These are phyloP conservation scores for Chytriomyces confervae DNA, from an alignment of 192 early-diverging fungal genomes.

Conservation along the genomic window DNA sequence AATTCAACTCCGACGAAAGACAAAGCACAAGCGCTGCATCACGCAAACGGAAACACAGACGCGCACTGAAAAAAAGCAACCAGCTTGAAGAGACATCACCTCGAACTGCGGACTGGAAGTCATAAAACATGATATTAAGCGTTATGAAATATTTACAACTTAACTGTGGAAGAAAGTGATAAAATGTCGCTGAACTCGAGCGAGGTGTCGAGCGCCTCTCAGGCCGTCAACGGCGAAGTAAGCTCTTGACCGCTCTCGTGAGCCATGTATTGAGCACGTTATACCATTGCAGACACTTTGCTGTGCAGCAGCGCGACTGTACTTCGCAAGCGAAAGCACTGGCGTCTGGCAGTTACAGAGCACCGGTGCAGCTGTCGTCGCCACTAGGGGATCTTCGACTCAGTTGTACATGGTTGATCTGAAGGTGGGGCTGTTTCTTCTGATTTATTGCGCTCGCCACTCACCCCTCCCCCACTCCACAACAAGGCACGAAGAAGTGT, in stretches of 20 bases:
- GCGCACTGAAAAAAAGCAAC: no score
- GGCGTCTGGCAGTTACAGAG: slow-evolving; percentile 41
- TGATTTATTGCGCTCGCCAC: background rate
- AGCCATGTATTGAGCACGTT: no score
- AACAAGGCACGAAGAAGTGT: slow-evolving; percentile 9
- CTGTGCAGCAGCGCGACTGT: slow-evolving; percentile 47
- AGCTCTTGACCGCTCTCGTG: background rate
- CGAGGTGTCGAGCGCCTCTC: background rate
- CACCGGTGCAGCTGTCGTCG: slow-evolving; percentile 47
- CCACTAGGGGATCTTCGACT: slow-evolving; percentile 14
- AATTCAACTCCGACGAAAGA: no score
- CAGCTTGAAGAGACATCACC: no score
- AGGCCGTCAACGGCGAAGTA: background rate
- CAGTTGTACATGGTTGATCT: slow-evolving; percentile 49
- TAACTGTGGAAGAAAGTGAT: no score
- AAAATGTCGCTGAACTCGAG: slow-evolving; percentile 1
- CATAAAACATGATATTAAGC: no score
- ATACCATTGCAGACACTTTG: background rate
- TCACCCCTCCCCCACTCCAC: background rate
- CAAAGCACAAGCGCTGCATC: no score
- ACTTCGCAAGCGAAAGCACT: slow-evolving; percentile 40
- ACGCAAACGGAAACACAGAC: no score
- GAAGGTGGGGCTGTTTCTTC: slow-evolving; percentile 28
- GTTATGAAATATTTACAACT: no score
- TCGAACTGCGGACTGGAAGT: no score